A percentile compares a stretch with the other conserved stretches of the same genome.
Evolutionary conservation across 768 basidiomycete species (phyloP).

Genomic region (Hypsizygus marmoreus): DNA sequence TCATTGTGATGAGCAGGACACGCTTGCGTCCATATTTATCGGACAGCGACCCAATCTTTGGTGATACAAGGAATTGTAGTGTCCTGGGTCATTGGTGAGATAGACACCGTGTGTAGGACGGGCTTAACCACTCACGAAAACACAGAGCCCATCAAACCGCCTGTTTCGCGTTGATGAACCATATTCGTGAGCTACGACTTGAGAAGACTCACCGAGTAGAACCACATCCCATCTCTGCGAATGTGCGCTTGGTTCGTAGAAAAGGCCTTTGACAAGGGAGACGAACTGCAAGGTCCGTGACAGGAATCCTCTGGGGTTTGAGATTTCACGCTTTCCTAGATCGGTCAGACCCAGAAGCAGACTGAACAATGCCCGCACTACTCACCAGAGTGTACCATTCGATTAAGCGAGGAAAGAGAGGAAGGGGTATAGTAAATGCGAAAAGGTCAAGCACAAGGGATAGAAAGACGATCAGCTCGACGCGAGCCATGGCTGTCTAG

Average conservation of each 20-base stretch:
- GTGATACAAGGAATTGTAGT: slow-evolving; percentile 83
- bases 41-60: slow-evolving; percentile 78
- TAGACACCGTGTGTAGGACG: slow-evolving; percentile 18
- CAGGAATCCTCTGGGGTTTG: slow-evolving; percentile 71
- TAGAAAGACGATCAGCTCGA: slow-evolving; percentile 85
- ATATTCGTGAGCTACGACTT: not conserved
- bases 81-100: slow-evolving; percentile 52
- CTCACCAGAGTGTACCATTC: slow-evolving; percentile 84
- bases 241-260: slow-evolving; percentile 61
- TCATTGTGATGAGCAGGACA: slow-evolving; percentile 84
- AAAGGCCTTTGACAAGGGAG: slow-evolving; percentile 61
- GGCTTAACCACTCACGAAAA: slow-evolving; percentile 69
- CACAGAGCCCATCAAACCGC: slow-evolving; percentile 90
- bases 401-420: slow-evolving; percentile 95
- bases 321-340: slow-evolving; percentile 61
- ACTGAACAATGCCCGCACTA: slow-evolving; percentile 7
- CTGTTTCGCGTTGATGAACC: slow-evolving; percentile 31
- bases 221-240: slow-evolving; percentile 92
- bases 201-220: slow-evolving; percentile 69
- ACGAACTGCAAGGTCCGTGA: slow-evolving; percentile 69
- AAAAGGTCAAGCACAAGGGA: slow-evolving; percentile 88
- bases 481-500: slow-evolving; percentile 58
- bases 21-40: slow-evolving; percentile 90
- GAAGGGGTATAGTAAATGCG: slow-evolving; percentile 95
- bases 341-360: slow-evolving; percentile 1